Conservation (phyloP, 306 rosid species). For the Cucurbita moschata region DNA sequence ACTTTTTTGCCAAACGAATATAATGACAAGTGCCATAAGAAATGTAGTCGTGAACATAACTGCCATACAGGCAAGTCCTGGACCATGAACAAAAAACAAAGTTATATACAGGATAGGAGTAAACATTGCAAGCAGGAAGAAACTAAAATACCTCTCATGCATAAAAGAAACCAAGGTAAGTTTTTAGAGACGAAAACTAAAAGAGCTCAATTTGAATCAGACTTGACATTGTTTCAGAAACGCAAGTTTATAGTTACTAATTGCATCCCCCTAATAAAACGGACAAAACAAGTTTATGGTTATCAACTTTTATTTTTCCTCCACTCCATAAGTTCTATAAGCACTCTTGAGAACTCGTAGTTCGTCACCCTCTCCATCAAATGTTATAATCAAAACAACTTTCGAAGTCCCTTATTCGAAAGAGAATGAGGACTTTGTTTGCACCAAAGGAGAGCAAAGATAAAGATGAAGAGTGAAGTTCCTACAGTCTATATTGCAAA, state of each 20-base stretch:
- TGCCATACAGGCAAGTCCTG: slow-evolving; percentile 77
- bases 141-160: neutral
- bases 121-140: neutral
- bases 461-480: neutral
- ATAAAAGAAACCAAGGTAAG: neutral
- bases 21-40: slow-evolving; percentile 57
- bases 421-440: neutral
- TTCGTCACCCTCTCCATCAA: neutral
- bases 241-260: neutral
- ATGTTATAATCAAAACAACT: neutral
- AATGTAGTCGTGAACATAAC: slow-evolving; percentile 72
- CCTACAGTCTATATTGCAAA: neutral
- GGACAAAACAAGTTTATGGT: neutral
- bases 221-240: neutral
- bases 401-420: neutral
- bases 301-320: neutral
- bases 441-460: neutral
- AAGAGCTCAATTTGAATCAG: neutral
- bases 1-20: slow-evolving; percentile 69
- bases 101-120: neutral
- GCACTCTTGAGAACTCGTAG: neutral
- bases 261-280: neutral
- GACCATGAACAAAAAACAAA: slow-evolving; percentile 15
- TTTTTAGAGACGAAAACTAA: neutral
- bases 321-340: neutral